Conservation (phyloP, 1,139 yeast genomes). For the Candida sojae region DNA sequence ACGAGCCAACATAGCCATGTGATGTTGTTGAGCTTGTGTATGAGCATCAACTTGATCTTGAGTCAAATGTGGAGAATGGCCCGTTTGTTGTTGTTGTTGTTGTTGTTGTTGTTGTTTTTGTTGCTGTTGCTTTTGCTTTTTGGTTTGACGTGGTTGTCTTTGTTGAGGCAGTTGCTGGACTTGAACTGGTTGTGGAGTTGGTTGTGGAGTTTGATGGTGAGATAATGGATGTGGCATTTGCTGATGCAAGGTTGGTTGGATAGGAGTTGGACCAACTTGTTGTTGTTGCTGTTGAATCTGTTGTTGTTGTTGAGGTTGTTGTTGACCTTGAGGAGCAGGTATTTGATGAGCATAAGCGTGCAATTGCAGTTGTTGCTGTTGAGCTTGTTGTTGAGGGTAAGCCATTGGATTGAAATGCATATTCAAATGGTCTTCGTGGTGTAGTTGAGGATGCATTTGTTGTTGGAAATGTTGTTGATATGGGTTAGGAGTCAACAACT, state of each 20-base stretch:
- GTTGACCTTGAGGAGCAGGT: slow-evolving; percentile 10
- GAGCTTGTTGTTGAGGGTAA: slow-evolving; percentile 19
- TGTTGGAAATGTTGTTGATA: slow-evolving; percentile 13
- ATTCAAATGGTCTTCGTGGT: slow-evolving; percentile 21
- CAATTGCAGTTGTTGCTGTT: slow-evolving; percentile 17
- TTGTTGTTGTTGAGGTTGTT: slow-evolving; percentile 8
- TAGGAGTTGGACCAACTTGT: slow-evolving; percentile 7
- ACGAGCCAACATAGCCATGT: slow-evolving; percentile 36
- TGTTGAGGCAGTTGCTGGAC: slow-evolving; percentile 10
- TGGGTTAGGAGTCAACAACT: slow-evolving; percentile 10
- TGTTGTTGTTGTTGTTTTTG: slow-evolving; percentile 18
- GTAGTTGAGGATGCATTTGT: slow-evolving; percentile 11
- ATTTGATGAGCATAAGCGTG: slow-evolving; percentile 16
- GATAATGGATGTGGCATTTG: slow-evolving; percentile 6
- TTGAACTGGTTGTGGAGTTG: slow-evolving; percentile 9
- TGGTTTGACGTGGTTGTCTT: slow-evolving; percentile 12
- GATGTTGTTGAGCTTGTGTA: slow-evolving; percentile 20
- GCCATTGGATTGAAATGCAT: slow-evolving; percentile 24
- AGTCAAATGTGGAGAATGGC: slow-evolving; percentile 12
- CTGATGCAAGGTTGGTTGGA: slow-evolving; percentile 9
- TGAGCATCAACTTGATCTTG: slow-evolving; percentile 19
- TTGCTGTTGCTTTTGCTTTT: slow-evolving; percentile 8
- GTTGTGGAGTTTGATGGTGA: slow-evolving; percentile 13
- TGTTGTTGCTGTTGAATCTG: slow-evolving; percentile 4
- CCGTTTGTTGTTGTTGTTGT: slow-evolving; percentile 7